phyloP scores from a whole-genome alignment of 2,329 filamentous ascomycete species.

The Sporothrix curviconia region DNA sequence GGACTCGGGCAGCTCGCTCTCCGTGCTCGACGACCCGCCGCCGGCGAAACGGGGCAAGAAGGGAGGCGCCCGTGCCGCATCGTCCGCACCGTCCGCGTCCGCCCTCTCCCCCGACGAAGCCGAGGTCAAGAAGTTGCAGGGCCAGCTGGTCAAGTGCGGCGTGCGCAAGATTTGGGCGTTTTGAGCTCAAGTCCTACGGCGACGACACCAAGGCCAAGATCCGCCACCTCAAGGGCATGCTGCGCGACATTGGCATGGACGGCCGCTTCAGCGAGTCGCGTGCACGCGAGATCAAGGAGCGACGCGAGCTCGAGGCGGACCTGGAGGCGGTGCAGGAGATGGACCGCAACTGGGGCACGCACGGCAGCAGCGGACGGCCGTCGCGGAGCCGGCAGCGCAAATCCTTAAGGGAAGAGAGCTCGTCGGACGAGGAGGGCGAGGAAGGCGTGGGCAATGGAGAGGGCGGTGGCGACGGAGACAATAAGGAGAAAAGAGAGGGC shows the following conservation, averaged over 20 bases:
- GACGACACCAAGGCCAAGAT: slow-evolving; percentile 74
- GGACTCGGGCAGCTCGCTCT: slow-evolving; percentile 44
- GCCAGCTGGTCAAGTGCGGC: slow-evolving; percentile 81
- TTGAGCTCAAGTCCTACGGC: slow-evolving; percentile 69
- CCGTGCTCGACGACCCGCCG: slow-evolving; percentile 67
- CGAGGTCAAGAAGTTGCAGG: slow-evolving; percentile 83
- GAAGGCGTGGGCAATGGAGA: slow-evolving; percentile 4
- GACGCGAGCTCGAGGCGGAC: slow-evolving; percentile 75
- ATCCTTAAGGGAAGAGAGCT: slow-evolving; percentile 34
- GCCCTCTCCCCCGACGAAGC: slow-evolving; percentile 56
- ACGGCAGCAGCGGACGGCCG: slow-evolving; percentile 30
- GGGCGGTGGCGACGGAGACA: slow-evolving; percentile 19
- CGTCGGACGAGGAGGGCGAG: slow-evolving; percentile 29
- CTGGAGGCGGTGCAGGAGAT: slow-evolving; percentile 79
- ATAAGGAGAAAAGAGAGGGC: slow-evolving; percentile 11
- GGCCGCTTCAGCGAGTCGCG: slow-evolving; percentile 81
- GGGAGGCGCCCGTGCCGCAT: slow-evolving; percentile 36
- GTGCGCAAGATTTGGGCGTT: slow-evolving; percentile 86
- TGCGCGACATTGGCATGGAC: slow-evolving; percentile 78
- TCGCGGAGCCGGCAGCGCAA: slow-evolving; percentile 33
- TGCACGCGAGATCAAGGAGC: slow-evolving; percentile 80
- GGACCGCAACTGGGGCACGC: slow-evolving; percentile 67
- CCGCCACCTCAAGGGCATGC: slow-evolving; percentile 68
- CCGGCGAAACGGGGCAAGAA: no score
- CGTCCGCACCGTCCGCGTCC: slow-evolving; percentile 14